Percentiles rank a stretch among this genome's conserved stretches.
These are phyloP conservation scores for Diutina siamensis DNA, from an alignment of 1,139 yeast species.

Conservation along the genomic window DNA sequence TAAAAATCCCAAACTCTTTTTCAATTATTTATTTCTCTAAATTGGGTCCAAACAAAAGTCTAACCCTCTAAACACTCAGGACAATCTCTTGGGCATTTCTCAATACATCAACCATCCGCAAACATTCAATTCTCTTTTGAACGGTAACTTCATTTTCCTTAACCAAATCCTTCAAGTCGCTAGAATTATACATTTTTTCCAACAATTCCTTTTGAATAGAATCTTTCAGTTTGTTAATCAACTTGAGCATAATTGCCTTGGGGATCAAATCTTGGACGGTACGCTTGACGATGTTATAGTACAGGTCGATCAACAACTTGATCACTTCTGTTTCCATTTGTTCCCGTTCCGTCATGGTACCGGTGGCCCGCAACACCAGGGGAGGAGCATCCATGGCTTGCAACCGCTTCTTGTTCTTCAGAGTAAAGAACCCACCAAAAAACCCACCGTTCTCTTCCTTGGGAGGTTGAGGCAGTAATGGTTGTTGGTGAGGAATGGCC, in stretches of 20 bases:
- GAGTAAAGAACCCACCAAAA: slow-evolving; percentile 89
- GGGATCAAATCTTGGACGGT: slow-evolving; percentile 91
- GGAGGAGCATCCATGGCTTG: slow-evolving; percentile 98
- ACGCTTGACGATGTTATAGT: slow-evolving; percentile 85
- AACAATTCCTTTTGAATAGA: slow-evolving; percentile 84
- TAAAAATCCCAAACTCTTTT: too few relatives aligned
- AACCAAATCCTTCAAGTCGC: slow-evolving; percentile 65
- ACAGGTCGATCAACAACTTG: slow-evolving; percentile 79
- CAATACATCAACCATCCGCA: slow-evolving; percentile 88
- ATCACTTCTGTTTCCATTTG: slow-evolving; percentile 95
- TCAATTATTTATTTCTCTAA: too few relatives aligned
- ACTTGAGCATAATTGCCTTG: slow-evolving; percentile 87
- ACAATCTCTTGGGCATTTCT: slow-evolving; percentile 87
- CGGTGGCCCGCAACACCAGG: slow-evolving; percentile 86
- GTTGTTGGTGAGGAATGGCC: slow-evolving; percentile 39
- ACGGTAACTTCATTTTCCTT: slow-evolving; percentile 89
- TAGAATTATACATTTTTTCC: slow-evolving; percentile 74
- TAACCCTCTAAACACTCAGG: neutral
- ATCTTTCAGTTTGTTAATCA: slow-evolving; percentile 72
- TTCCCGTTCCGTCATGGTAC: slow-evolving; percentile 91
- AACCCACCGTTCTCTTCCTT: slow-evolving; percentile 55
- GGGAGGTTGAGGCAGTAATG: slow-evolving; percentile 19
- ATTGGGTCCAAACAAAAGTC: too few relatives aligned
- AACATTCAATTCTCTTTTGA: slow-evolving; percentile 89
- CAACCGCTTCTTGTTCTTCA: slow-evolving; percentile 86